These are phyloP conservation scores for Hericium coralloides DNA, from an alignment of 768 basidiomycete species.

Conservation along the genomic window DNA sequence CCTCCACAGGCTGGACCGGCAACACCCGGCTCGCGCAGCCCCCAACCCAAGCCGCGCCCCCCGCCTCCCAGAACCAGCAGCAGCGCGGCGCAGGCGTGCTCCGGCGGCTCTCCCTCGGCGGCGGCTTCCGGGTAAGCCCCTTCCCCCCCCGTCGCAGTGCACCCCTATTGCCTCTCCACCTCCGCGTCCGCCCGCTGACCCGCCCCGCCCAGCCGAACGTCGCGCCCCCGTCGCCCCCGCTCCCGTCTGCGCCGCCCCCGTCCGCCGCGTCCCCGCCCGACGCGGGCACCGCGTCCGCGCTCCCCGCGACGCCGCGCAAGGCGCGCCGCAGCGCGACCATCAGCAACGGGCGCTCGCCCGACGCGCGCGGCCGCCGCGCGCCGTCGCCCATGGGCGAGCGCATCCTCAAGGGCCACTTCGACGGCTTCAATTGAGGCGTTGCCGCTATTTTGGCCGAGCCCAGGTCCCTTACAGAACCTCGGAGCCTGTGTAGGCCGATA, in stretches of 20 bases:
- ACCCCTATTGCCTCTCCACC: conserved; percentile 19
- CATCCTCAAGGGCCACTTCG: conserved; percentile 86
- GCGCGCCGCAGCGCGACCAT: conserved; percentile 54
- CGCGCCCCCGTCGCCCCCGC: conserved; percentile 9
- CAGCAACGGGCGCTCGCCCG: conserved; percentile 28
- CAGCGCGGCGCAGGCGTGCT: conserved; percentile 60
- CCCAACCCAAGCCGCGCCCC: not conserved
- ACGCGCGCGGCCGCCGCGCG: conserved; percentile 33
- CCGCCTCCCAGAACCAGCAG: conserved; percentile 34
- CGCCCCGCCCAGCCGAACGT: conserved; percentile 10
- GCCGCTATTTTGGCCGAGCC: no score
- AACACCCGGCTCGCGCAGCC: conserved; percentile 45
- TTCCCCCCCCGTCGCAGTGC: conserved; percentile 21
- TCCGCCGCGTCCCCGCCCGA: conserved; percentile 2
- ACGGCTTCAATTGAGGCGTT: conserved; percentile 61
- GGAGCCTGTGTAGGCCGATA: no score
- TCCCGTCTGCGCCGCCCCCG: conserved; percentile 7
- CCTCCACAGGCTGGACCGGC: conserved; percentile 41
- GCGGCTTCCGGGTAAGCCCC: conserved; percentile 26
- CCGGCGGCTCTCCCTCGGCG: conserved; percentile 65
- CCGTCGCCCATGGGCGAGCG: conserved; percentile 89
- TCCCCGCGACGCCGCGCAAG: conserved; percentile 13
- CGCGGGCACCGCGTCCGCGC: not conserved
- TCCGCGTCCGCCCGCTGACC: not conserved
- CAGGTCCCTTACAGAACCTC: no score